Percentiles rank a stretch among this genome's conserved stretches.
These are phyloP conservation scores for Kluyveromyces wickerhamii DNA, from an alignment of 805 yeast genomes.

Conservation along the genomic window DNA sequence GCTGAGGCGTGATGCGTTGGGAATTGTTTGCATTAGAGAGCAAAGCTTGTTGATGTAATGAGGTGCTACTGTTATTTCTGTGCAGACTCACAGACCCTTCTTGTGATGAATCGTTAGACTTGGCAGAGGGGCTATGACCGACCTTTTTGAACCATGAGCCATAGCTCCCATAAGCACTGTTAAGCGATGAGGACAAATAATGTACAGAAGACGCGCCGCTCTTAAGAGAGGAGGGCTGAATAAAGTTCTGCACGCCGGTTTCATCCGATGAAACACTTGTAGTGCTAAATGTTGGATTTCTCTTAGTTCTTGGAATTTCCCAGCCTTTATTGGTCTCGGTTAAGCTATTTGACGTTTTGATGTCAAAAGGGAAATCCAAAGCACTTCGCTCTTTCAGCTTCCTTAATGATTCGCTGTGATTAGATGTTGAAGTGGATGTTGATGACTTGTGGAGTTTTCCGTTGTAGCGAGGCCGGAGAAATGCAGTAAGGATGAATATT, in stretches of 20 bases:
- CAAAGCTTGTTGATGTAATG: slow-evolving; percentile 21
- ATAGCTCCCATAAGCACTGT: slow-evolving; percentile 27
- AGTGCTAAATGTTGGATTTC: slow-evolving; percentile 19
- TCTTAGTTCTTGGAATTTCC: slow-evolving; percentile 32
- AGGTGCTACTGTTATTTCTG: slow-evolving; percentile 22
- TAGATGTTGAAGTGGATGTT: slow-evolving; percentile 8
- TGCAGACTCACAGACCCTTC: slow-evolving; percentile 21
- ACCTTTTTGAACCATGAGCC: slow-evolving; percentile 29
- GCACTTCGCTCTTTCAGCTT: background rate
- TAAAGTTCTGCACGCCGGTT: slow-evolving; percentile 21
- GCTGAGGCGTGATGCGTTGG: slow-evolving; percentile 26
- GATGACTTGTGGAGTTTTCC: slow-evolving; percentile 9
- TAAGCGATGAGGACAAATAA: slow-evolving; percentile 33
- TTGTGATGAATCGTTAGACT: slow-evolving; percentile 16
- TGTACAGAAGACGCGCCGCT: slow-evolving; percentile 32
- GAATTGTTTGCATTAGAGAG: slow-evolving; percentile 10
- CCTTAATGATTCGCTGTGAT: slow-evolving; percentile 5
- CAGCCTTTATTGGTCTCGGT: slow-evolving; percentile 26
- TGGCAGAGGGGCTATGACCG: slow-evolving; percentile 20
- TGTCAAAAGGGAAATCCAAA: slow-evolving; percentile 2
- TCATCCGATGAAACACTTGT: slow-evolving; percentile 29
- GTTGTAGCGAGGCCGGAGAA: slow-evolving; percentile 34
- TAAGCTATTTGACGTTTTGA: background rate
- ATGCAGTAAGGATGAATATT: slow-evolving; percentile 44
- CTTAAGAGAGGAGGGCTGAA: slow-evolving; percentile 30